Evolutionary conservation across 1,139 yeast genomes (phyloP), one percentile per base, ranked within the genome.

Genomic region (Pichia sp.): DNA sequence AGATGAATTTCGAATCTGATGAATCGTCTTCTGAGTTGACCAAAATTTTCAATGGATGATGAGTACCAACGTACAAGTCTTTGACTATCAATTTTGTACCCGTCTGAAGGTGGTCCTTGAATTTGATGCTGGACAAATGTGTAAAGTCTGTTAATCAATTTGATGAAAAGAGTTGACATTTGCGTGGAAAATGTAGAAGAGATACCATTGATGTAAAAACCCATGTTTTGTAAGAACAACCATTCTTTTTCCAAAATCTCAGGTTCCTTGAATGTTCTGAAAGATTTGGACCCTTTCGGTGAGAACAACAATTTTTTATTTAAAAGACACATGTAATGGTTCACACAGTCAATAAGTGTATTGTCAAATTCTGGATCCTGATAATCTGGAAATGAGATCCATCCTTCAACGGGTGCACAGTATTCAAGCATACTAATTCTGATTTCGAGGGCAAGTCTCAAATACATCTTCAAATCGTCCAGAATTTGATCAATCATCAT

Each of bases 401-500:
- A 87, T 6, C 83, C 85, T 35, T 70, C 73, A 42, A 75, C 81
- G 2, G 94, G 86, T 21, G 73, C 69, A 35, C 83, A 71, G 42
- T 82, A 76, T 29, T 78, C 78, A 39, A 68, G 63, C 38, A 78
- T 71, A 1, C 83, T 80, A 45, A 74, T 75, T 54, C 86, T 81
- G 30, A 87, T 76, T 44, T 77, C 84, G 18, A 85, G 67, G 0
- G 96, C 93, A 32, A 87, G 66, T 30, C 76, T 71, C 36, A 88
- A 73, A 54, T 86, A 86, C 2, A 80, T 70, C 46, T 80, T 79
- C 53, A 88, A 81, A 56, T 87, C 96, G 32, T 78, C 91, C 46
- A 91, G 74, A 74, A 86, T 83, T 60, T 88, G 96, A 58, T 91
- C 97, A 47, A 91, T 85, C 80, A 88, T 85, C 88, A 87, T 83